Conservation (phyloP, 2,329 filamentous ascomycete species). For the Monilinia fructicola region DNA sequence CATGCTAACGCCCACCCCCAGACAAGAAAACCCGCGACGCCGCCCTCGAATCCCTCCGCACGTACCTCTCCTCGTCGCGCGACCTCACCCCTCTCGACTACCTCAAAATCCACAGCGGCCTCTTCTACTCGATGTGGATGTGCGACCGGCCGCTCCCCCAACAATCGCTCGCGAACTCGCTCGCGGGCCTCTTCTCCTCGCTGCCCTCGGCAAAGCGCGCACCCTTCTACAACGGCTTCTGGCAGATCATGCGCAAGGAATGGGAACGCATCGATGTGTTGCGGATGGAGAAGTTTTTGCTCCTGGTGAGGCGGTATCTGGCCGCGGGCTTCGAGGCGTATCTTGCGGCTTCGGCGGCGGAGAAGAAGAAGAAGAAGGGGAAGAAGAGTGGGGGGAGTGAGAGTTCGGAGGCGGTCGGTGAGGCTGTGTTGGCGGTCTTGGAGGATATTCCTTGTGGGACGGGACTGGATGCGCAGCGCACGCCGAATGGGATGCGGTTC, state of each 20-base stretch:
- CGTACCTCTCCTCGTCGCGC: constrained; percentile 65
- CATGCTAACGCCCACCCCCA: constrained; percentile 41
- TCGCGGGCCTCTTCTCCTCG: constrained; percentile 66
- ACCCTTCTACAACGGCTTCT: constrained; percentile 62
- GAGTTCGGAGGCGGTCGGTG: not conserved
- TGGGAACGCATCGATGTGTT: constrained; percentile 71
- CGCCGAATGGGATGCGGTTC: constrained; percentile 81
- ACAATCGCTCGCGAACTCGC: constrained; percentile 75
- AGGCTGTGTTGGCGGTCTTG: constrained; percentile 50
- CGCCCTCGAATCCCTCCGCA: constrained; percentile 72
- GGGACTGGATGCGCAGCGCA: constrained; percentile 39
- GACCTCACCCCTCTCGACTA: constrained; percentile 68
- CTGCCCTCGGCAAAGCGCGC: constrained; percentile 51
- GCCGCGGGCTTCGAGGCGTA: constrained; percentile 62
- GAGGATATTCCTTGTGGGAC: constrained; percentile 43
- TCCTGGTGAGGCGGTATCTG: constrained; percentile 77
- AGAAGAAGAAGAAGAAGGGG: constrained; percentile 33
- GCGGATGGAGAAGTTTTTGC: constrained; percentile 89
- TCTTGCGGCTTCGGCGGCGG: constrained; percentile 18
- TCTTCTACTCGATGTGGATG: constrained; percentile 95
- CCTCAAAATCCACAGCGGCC: constrained; percentile 89
- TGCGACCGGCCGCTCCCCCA: constrained; percentile 86
- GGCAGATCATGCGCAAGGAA: constrained; percentile 67
- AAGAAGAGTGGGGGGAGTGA: constrained; percentile 30
- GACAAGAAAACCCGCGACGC: constrained; percentile 76